A percentile compares a stretch with the other conserved stretches of the same genome.
phyloP scores from a whole-genome alignment of 1,139 yeast species.

The Hyphopichia buzzinii region DNA sequence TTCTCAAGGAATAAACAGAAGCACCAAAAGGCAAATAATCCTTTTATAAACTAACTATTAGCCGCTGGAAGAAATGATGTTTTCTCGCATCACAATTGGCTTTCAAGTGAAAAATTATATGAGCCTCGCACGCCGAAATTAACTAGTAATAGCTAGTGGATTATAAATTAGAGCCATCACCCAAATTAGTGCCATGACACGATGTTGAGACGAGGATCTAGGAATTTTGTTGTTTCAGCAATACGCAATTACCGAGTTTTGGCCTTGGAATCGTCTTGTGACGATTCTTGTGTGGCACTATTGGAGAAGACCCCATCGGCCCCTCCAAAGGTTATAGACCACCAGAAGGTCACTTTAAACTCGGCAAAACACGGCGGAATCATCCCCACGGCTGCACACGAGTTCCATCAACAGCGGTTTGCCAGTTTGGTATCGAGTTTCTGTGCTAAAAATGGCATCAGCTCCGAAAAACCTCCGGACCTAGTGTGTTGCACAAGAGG shows the following conservation, averaged over 20 bases:
- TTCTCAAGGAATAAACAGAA: no score
- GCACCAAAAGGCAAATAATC: no score
- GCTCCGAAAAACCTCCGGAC: constrained; percentile 51
- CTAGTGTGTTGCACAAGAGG: constrained; percentile 89
- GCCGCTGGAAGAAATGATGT: no score
- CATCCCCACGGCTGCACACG: constrained; percentile 81
- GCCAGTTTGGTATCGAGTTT: constrained; percentile 26
- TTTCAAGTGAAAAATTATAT: no score
- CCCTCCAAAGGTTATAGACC: constrained; percentile 56
- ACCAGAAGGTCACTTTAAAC: constrained; percentile 63
- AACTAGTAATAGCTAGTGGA: no score
- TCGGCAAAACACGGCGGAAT: constrained; percentile 77
- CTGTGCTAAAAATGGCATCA: constrained; percentile 22
- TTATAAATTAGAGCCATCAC: no score
- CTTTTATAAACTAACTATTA: no score
- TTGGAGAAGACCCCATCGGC: constrained; percentile 44
- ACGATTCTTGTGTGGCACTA: constrained; percentile 87
- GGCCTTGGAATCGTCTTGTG: constrained; percentile 93
- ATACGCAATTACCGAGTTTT: constrained; percentile 54
- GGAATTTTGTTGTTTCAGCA: no score
- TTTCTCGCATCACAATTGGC: no score
- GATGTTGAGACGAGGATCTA: constrained; percentile 2
- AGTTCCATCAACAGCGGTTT: constrained; percentile 66
- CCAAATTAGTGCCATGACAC: constrained; percentile 1
- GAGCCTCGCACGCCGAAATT: no score